Conservation (phyloP, 306 rosid genomes). For the Sesbania bispinosa region DNA sequence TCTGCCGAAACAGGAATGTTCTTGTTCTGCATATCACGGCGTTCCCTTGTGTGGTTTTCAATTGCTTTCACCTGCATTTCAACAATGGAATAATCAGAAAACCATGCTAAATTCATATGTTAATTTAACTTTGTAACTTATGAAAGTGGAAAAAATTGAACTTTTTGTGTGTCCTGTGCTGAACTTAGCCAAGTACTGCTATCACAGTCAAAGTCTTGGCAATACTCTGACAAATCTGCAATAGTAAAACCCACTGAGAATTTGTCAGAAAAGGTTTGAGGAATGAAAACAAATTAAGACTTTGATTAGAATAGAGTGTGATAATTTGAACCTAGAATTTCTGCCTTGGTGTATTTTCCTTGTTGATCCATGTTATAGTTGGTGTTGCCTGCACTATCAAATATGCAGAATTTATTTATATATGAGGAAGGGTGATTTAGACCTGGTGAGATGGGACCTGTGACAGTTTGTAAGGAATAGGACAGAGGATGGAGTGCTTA, state of each 20-base stretch:
- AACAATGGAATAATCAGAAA: neutral
- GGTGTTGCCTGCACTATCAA: neutral
- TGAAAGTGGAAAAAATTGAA: constrained; percentile 9
- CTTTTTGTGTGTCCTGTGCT: constrained; percentile 15
- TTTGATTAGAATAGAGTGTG: neutral
- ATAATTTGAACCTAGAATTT: constrained; percentile 29
- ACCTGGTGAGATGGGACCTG: constrained; percentile 40
- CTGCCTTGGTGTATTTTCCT: constrained; percentile 23
- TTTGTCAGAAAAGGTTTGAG: neutral
- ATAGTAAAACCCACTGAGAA: neutral
- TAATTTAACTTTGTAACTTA: neutral
- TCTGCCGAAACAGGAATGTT: constrained; percentile 32
- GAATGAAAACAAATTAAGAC: neutral
- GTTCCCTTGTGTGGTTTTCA: neutral
- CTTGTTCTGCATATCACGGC: neutral
- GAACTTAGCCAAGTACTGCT: constrained; percentile 31
- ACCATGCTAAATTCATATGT: neutral
- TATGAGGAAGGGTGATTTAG: constrained; percentile 32
- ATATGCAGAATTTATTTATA: constrained; percentile 37
- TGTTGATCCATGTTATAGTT: constrained; percentile 42
- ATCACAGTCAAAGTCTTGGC: neutral
- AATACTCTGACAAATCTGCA: constrained; percentile 37
- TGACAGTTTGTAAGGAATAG: constrained; percentile 42
- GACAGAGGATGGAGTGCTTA: constrained; percentile 35
- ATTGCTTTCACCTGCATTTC: neutral